Percentiles rank a stretch among this genome's conserved stretches.
Conservation (phyloP, 805 yeast species). For the Starmerella khaoyaiensis region DNA sequence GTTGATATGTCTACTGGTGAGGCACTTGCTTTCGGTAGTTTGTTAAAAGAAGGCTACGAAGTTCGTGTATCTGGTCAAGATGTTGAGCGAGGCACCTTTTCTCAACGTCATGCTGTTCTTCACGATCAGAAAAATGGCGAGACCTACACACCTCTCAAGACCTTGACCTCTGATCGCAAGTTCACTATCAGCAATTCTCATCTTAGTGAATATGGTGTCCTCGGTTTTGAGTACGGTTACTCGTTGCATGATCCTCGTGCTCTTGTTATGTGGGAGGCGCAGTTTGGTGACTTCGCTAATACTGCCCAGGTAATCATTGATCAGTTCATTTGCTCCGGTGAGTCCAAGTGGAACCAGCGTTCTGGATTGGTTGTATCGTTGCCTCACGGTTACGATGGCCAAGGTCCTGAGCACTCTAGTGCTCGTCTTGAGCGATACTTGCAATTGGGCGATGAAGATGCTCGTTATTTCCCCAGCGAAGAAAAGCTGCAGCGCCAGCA, state of each 20-base stretch:
- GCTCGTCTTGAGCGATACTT: constrained; percentile 95
- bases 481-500: constrained; percentile 92
- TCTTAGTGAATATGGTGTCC: constrained; percentile 94
- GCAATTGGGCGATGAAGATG: constrained; percentile 92
- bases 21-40: constrained; percentile 92
- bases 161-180: constrained; percentile 64
- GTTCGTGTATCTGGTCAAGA: constrained; percentile 98
- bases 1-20: constrained; percentile 99
- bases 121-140: constrained; percentile 87
- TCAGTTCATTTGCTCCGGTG: constrained; percentile 94
- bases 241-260: constrained; percentile 96
- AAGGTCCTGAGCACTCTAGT: constrained; percentile 99
- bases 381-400: constrained; percentile 99
- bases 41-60: constrained; percentile 84
- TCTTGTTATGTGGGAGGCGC: constrained; percentile 97
- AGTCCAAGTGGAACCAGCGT: constrained; percentile 97
- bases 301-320: constrained; percentile 97
- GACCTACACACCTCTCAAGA: constrained; percentile 73
- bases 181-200: constrained; percentile 89
- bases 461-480: constrained; percentile 79
- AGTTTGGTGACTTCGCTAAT: constrained; percentile 99
- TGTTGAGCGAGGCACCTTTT: constrained; percentile 99
- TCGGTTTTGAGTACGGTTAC: constrained; percentile 99
- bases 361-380: constrained; percentile 88
- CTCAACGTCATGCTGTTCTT: constrained; percentile 97